These are phyloP conservation scores for Sugiyamaella castrensis DNA, from an alignment of 1,139 yeast species.

Conservation along the genomic window DNA sequence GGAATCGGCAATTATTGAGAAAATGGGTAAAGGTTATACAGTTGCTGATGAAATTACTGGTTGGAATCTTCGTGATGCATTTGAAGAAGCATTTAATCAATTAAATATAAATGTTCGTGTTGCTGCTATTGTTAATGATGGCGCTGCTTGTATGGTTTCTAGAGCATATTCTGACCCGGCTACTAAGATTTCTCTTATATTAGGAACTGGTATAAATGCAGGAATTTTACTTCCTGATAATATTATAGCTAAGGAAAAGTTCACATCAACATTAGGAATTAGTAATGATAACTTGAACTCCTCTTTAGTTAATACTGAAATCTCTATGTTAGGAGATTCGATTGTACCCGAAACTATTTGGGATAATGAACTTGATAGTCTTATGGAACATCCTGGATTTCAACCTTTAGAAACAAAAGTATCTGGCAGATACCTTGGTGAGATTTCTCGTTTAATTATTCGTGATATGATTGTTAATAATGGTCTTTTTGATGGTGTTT, in stretches of 20 bases:
- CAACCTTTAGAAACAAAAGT: slow-evolving; percentile 86
- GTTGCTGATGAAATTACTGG: slow-evolving; percentile 67
- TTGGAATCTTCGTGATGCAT: slow-evolving; percentile 63
- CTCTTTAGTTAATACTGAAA: slow-evolving; percentile 36
- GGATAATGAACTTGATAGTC: slow-evolving; percentile 63
- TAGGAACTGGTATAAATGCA: slow-evolving; percentile 89
- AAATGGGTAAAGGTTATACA: slow-evolving; percentile 91
- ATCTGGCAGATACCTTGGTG: slow-evolving; percentile 87
- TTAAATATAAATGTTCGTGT: slow-evolving; percentile 57
- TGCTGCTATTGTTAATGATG: slow-evolving; percentile 84
- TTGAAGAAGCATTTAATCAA: slow-evolving; percentile 56
- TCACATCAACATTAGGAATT: not conserved
- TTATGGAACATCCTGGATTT: slow-evolving; percentile 69
- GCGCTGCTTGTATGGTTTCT: slow-evolving; percentile 80
- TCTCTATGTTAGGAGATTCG: slow-evolving; percentile 34
- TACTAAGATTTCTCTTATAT: slow-evolving; percentile 78
- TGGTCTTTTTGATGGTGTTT: slow-evolving; percentile 47
- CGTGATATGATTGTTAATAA: slow-evolving; percentile 62
- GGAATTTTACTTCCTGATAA: slow-evolving; percentile 30
- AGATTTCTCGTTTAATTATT: slow-evolving; percentile 65
- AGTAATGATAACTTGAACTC: not conserved
- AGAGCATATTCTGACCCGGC: slow-evolving; percentile 64
- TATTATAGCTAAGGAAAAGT: slow-evolving; percentile 11
- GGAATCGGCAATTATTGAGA: slow-evolving; percentile 63
- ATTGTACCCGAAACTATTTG: slow-evolving; percentile 70